Conservation (phyloP, 257 asterid species). For the Penstemon davidsonii region DNA sequence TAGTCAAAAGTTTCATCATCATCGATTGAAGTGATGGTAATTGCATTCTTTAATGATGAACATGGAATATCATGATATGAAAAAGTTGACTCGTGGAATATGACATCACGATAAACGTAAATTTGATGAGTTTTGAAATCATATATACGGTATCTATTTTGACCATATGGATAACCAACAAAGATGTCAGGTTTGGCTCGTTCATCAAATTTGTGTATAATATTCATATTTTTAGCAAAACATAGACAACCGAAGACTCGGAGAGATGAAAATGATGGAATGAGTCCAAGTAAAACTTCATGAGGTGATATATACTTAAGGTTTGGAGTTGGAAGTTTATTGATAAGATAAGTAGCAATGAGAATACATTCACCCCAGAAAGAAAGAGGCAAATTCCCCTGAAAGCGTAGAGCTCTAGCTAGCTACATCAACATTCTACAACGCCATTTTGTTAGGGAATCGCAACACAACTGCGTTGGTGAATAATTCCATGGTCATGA, state of each 20-base stretch:
- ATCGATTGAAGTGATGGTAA: neutral
- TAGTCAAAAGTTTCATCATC: constrained; percentile 6
- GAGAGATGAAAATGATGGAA: constrained; percentile 4
- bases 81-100: neutral
- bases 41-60: neutral
- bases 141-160: neutral
- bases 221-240: constrained; percentile 4
- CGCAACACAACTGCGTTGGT: constrained; percentile 7
- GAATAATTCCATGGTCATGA: neutral
- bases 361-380: constrained; percentile 7
- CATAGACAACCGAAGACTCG: neutral
- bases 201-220: constrained; percentile 5
- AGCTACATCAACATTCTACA: neutral
- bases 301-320: neutral
- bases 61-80: neutral
- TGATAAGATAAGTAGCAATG: neutral
- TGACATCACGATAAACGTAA: neutral
- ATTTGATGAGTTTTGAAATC: neutral
- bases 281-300: neutral
- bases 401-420: neutral
- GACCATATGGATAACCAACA: neutral
- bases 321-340: too few species aligned
- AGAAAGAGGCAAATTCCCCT: neutral
- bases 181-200: neutral
- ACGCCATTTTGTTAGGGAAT: constrained; percentile 10